Base-by-base conservation (phyloP, 2,329 filamentous ascomycete species). In the Plenodomus tracheiphilus region DNA sequence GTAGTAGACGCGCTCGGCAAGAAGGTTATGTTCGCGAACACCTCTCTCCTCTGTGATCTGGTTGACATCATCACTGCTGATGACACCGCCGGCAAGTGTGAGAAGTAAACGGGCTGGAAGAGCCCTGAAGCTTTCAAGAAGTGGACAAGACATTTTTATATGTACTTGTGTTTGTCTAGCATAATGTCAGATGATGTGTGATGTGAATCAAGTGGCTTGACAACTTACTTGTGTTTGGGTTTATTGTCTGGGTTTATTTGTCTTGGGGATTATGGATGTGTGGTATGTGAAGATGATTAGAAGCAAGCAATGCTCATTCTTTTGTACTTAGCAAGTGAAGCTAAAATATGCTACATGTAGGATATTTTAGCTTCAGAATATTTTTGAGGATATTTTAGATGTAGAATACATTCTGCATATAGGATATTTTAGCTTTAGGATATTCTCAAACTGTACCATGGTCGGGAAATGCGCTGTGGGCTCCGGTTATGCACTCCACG, bases 1-100 rank as follows among this genome's bases (percentile, higher is more conserved):
- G 34, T 43, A 47, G 20, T 47, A 47, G 18, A 43, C 13, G n/a
- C 18, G 30, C 8, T 47, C 32, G 22, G 39, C 32, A 15, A 47
- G 39, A 3, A 11, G 11, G 28, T 32, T 4, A 15, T 32, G n/a
- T n/a, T n/a, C n/a, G n/a, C 13, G 11, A 15, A 4, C 4, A 32
- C 28, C 22, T 10, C 28, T 15, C 4, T 32, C 11, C 4, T 32
- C 28, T 6, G 7, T 15, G 13, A 11, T 11, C 9, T 15, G 8
- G 7, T 15, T 8, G 6, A 32, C 15, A 10, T 32, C 11, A 32
- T 32, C 28, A 11, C 15, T 10, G 28, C 28, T 15, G 28, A 32
- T 32, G 28, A 4, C 15, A 15, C 28, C 11, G 11, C 4, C 6
- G 4, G 28, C 28, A 11, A 32, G 28, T 15, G 28, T 32, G 9